Percentiles rank a stretch among this genome's conserved stretches.
These are phyloP conservation scores for Colletotrichum brevisporum DNA, from an alignment of 2,329 filamentous ascomycete species.

Conservation along the genomic window DNA sequence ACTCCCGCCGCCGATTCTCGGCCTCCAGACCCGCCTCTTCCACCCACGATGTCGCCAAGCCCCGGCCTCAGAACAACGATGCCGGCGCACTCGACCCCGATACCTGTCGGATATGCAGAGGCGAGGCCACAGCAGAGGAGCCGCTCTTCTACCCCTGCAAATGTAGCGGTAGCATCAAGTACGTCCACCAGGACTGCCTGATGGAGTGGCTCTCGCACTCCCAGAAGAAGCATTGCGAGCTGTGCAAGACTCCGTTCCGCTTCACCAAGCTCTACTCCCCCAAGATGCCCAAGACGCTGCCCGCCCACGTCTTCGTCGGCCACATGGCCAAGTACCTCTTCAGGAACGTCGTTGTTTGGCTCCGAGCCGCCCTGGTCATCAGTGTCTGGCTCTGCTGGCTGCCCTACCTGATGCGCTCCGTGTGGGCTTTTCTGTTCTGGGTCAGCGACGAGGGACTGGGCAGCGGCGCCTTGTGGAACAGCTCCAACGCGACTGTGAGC, in stretches of 20 bases:
- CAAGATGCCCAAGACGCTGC: conserved; percentile 89
- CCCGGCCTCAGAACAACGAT: conserved; percentile 34
- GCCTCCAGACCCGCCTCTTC: conserved; percentile 21
- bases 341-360: conserved; percentile 81
- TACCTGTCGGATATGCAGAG: conserved; percentile 97
- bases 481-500: conserved; percentile 36
- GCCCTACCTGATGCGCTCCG: conserved; percentile 89
- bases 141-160: conserved; percentile 98
- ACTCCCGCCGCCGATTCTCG: conserved; percentile 46
- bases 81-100: conserved; percentile 68
- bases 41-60: conserved; percentile 15
- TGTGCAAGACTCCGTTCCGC: conserved; percentile 97
- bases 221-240: conserved; percentile 99
- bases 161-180: conserved; percentile 99
- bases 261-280: conserved; percentile 98
- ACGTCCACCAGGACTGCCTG: conserved; percentile 96
- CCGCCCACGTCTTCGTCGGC: conserved; percentile 83
- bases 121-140: conserved; percentile 85
- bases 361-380: conserved; percentile 82
- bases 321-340: conserved; percentile 82
- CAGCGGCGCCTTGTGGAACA: conserved; percentile 45
- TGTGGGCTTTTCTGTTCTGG: conserved; percentile 97
- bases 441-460: conserved; percentile 82
- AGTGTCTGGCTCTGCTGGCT: conserved; percentile 92
- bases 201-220: conserved; percentile 99